Conservation (phyloP, 306 rosid species). For the Argentina anserina region DNA sequence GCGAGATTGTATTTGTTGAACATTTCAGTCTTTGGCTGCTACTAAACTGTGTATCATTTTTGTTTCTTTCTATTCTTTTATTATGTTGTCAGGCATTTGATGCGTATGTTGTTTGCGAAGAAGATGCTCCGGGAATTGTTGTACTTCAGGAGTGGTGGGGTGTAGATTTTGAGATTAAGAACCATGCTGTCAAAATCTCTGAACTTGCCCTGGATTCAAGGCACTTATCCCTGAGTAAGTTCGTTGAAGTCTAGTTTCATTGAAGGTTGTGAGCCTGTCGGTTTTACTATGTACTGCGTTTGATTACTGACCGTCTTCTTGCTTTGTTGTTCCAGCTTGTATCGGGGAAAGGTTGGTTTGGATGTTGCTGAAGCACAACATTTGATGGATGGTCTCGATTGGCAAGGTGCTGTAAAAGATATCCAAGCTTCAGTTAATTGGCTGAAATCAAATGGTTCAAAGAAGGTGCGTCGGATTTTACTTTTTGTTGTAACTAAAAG, state of each 20-base stretch:
- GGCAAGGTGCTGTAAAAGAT: slow-evolving; percentile 97
- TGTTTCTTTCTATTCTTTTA: slow-evolving; percentile 5
- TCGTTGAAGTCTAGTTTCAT: not conserved
- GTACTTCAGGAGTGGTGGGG: slow-evolving; percentile 98
- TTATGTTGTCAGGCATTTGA: slow-evolving; percentile 56
- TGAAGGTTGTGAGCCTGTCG: not conserved
- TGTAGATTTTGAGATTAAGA: slow-evolving; percentile 74
- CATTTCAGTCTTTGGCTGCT: not conserved
- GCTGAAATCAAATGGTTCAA: slow-evolving; percentile 91
- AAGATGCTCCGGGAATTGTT: slow-evolving; percentile 84
- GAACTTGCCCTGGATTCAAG: slow-evolving; percentile 71
- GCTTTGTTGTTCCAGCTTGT: slow-evolving; percentile 36
- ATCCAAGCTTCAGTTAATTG: slow-evolving; percentile 77
- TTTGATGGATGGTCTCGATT: slow-evolving; percentile 81
- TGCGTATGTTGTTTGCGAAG: slow-evolving; percentile 79
- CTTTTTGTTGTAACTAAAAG: slow-evolving; percentile 3
- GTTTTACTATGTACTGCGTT: not conserved
- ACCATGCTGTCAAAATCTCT: slow-evolving; percentile 75
- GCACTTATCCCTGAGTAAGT: slow-evolving; percentile 94
- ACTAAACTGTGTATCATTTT: slow-evolving; percentile 10
- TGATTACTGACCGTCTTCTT: not conserved
- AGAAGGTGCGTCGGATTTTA: slow-evolving; percentile 49
- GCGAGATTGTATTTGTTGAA: slow-evolving; percentile 5
- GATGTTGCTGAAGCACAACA: slow-evolving; percentile 95
- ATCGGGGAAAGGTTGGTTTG: slow-evolving; percentile 83